Conservation (phyloP, 805 yeast species). For the Blastobotrys chiropterorum region DNA sequence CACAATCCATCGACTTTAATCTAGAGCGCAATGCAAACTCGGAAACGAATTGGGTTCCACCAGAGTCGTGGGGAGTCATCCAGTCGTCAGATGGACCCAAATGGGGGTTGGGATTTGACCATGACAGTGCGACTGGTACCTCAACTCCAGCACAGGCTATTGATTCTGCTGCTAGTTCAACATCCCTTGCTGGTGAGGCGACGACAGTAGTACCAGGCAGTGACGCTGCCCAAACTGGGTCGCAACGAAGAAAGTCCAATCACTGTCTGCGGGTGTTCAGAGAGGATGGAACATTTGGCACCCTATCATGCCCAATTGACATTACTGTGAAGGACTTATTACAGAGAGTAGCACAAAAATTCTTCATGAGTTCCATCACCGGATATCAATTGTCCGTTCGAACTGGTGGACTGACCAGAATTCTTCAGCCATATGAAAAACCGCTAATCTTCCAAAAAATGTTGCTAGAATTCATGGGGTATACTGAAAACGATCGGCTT, state of each 20-base stretch:
- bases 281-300: constrained; percentile 78
- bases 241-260: constrained; percentile 14
- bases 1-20: not conserved
- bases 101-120: constrained; percentile 23
- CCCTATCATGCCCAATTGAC: constrained; percentile 71
- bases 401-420: constrained; percentile 71
- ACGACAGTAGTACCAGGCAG: not conserved
- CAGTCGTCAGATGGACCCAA: constrained; percentile 12
- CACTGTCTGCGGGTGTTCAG: constrained; percentile 62
- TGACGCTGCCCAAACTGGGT: too few species aligned
- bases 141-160: not conserved
- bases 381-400: constrained; percentile 71
- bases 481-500: constrained; percentile 66
- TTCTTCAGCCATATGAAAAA: constrained; percentile 61
- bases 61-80: constrained; percentile 25
- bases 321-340: constrained; percentile 73
- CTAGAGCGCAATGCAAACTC: not conserved
- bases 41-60: constrained; percentile 20
- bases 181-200: not conserved
- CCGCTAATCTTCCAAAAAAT: constrained; percentile 77
- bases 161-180: not conserved
- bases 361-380: constrained; percentile 61
- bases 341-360: constrained; percentile 65
- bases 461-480: constrained; percentile 69
- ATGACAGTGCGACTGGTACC: constrained; percentile 10